Evolutionary conservation across 768 basidiomycete species (phyloP), one percentile per base, ranked within the genome.

Genomic region (Scleroderma bovista): DNA sequence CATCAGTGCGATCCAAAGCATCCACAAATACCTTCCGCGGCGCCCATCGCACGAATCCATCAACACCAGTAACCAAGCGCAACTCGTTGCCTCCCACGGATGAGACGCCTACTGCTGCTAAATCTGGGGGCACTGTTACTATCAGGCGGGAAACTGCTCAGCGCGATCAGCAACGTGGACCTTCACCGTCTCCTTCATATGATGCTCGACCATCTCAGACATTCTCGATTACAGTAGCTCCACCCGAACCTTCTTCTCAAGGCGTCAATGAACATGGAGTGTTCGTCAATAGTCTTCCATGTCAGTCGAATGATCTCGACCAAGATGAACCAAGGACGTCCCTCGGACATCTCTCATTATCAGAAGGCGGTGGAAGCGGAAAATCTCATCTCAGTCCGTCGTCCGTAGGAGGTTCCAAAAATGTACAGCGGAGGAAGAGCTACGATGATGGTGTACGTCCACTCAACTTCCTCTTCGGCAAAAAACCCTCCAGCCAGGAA

Each of bases 401-500:
- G 55, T 54, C 58, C 48, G 47, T 56, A 51, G 36, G 58, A 48
- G 57, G 39, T 12, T 32, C 44, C 4, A 22, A 26, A 24, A 17
- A 47, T 7, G 40, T 50, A 5, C 63, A 62, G 47, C 66, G 67
- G n/a, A 61, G 70, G 29, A 75, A 69, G 54, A 76, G 74, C 52
- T 77, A 69, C 32, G 75, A 77, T 46, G 72, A 71, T 34, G 71
- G 72, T 34, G 62, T 70, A 7, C 69, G 72, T 13, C 73, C 72
- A 10, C 67, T 73, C 26, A 64, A 70, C 51, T 50, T 69, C 29
- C 62, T 71, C 20, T 59, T 67, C 13, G 61, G 62, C 11, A 58
- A 58, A 23, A 58, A 44, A 36, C 20, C 12, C 38, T 32, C 43
- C 13, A 50, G 46, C 51, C 53, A 44, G 17, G 57, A 54, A 51